Conservation (phyloP, 2,329 filamentous ascomycete species). For the Diaporthe vaccinii region DNA sequence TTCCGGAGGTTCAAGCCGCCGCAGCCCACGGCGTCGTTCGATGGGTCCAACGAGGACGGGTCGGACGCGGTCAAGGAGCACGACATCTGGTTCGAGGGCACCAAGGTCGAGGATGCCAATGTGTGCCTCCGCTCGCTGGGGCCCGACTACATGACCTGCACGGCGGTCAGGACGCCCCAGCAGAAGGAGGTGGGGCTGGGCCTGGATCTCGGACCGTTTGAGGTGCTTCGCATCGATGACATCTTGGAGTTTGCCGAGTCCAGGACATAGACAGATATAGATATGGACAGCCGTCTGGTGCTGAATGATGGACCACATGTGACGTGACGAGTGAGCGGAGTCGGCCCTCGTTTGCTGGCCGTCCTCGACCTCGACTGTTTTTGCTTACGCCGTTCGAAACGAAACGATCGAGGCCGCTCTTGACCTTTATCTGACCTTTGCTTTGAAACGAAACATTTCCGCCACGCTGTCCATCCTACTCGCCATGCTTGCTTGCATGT, state of each 20-base stretch:
- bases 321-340: neutral
- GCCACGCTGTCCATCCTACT: neutral
- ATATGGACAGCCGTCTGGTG: neutral
- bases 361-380: neutral
- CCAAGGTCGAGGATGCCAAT: slow-evolving; percentile 57
- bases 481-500: neutral
- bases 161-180: slow-evolving; percentile 60
- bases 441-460: slow-evolving; percentile 15
- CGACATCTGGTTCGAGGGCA: slow-evolving; percentile 56
- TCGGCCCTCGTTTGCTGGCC: neutral
- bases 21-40: slow-evolving; percentile 46
- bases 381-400: slow-evolving; percentile 22
- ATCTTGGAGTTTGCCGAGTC: slow-evolving; percentile 61
- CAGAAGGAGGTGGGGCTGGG: slow-evolving; percentile 54
- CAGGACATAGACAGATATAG: slow-evolving; percentile 29
- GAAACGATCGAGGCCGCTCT: slow-evolving; percentile 12
- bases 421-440: neutral
- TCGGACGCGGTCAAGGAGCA: slow-evolving; percentile 52
- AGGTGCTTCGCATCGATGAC: slow-evolving; percentile 59
- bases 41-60: slow-evolving; percentile 45
- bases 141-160: slow-evolving; percentile 67
- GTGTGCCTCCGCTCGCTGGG: slow-evolving; percentile 60
- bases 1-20: slow-evolving; percentile 75
- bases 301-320: neutral
- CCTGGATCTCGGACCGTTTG: slow-evolving; percentile 57